Percentiles rank a stretch among this genome's conserved stretches.
These are phyloP conservation scores for Casuarina glauca DNA, from an alignment of 306 rosid species.

Conservation along the genomic window DNA sequence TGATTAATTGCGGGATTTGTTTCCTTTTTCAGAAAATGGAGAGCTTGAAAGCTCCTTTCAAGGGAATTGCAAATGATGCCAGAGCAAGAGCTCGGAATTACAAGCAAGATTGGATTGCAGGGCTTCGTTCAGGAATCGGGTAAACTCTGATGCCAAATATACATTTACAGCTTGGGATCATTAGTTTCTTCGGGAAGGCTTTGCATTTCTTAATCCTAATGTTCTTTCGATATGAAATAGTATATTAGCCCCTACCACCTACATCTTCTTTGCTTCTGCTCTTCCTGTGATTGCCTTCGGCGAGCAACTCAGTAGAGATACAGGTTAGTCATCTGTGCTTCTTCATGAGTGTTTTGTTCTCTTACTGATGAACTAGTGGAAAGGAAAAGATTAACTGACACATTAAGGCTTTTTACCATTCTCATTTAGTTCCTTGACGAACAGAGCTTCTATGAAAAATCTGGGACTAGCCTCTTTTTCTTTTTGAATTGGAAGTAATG, in stretches of 20 bases:
- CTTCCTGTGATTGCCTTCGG: constrained; percentile 86
- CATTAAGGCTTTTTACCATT: not conserved
- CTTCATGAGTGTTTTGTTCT: not conserved
- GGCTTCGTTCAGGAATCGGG: constrained; percentile 67
- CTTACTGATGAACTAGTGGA: not conserved
- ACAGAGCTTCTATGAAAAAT: not conserved
- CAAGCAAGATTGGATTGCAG: constrained; percentile 72
- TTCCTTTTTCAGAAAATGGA: constrained; percentile 45
- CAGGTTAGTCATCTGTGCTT: constrained; percentile 45
- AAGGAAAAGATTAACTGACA: no score
- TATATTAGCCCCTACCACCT: constrained; percentile 74
- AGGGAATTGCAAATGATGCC: constrained; percentile 60
- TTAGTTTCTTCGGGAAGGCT: not conserved
- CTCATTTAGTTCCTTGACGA: not conserved
- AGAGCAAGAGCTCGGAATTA: constrained; percentile 63
- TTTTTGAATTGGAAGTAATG: constrained; percentile 14
- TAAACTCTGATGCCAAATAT: constrained; percentile 6
- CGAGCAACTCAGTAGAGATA: constrained; percentile 62
- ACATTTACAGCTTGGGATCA: not conserved
- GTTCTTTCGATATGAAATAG: constrained; percentile 30
- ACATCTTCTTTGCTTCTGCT: constrained; percentile 83
- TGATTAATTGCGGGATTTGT: not conserved
- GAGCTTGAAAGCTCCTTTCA: constrained; percentile 52
- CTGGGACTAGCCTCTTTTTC: not conserved
- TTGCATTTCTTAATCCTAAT: not conserved